Conservation (phyloP, 2,329 filamentous ascomycete genomes). For the Trichoderma sp. region DNA sequence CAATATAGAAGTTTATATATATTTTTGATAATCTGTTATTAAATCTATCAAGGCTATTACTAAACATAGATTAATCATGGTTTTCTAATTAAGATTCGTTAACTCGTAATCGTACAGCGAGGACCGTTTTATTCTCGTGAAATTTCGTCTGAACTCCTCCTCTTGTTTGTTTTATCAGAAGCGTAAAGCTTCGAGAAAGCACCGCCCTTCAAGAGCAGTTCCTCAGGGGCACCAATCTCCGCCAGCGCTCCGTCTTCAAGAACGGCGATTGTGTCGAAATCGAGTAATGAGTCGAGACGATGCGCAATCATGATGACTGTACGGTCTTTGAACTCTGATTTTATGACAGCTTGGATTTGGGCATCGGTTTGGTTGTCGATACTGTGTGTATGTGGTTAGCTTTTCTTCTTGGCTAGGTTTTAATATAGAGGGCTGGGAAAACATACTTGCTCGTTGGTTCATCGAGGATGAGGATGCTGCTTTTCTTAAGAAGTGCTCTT, state of each 20-base stretch:
- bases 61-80: not conserved
- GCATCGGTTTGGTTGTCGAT: constrained; percentile 32
- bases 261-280: constrained; percentile 35
- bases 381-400: constrained; percentile 17
- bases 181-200: constrained; percentile 27
- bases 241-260: constrained; percentile 31
- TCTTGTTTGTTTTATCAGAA: constrained; percentile 26
- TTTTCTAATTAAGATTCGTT: not conserved
- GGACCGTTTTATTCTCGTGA: not conserved
- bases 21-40: not conserved
- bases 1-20: not conserved
- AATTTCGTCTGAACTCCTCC: not conserved
- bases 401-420: not conserved
- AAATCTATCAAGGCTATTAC: not conserved
- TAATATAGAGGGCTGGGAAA: not conserved
- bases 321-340: constrained; percentile 30
- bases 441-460: constrained; percentile 40
- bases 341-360: constrained; percentile 31
- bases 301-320: constrained; percentile 38
- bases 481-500: constrained; percentile 31
- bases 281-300: constrained; percentile 32
- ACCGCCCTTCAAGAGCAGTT: constrained; percentile 25
- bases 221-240: constrained; percentile 29
- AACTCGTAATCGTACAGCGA: not conserved
- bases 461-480: constrained; percentile 33